A percentile compares a stretch with the other conserved stretches of the same genome.
Conservation (phyloP, 2,329 filamentous ascomycete genomes). For the Penicillium italicum region DNA sequence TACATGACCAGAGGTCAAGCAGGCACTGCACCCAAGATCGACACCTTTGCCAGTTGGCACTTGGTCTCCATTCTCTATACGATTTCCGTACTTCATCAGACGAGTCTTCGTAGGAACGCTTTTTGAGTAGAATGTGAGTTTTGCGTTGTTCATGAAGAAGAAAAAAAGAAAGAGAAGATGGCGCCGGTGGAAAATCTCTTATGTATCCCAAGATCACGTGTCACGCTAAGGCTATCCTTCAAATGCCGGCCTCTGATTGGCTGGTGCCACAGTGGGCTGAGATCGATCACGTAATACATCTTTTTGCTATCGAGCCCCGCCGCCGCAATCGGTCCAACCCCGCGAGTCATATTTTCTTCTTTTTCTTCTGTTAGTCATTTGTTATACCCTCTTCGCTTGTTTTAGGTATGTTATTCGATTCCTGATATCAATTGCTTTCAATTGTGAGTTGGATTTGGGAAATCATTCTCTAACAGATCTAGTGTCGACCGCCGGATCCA, state of each 20-base stretch:
- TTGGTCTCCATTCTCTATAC: slow-evolving; percentile 55
- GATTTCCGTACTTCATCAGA: slow-evolving; percentile 58
- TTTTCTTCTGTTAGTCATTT: slow-evolving; percentile 18
- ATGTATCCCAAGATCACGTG: slow-evolving; percentile 20
- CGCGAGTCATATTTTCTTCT: slow-evolving; percentile 23
- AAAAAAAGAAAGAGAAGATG: slow-evolving; percentile 34
- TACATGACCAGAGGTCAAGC: slow-evolving; percentile 42
- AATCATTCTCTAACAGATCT: slow-evolving; percentile 12
- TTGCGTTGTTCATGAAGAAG: slow-evolving; percentile 56
- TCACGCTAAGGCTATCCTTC: neutral
- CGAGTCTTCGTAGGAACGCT: slow-evolving; percentile 55
- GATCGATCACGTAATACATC: slow-evolving; percentile 11
- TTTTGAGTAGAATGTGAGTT: slow-evolving; percentile 52
- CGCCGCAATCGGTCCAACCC: slow-evolving; percentile 28
- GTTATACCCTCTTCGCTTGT: slow-evolving; percentile 17
- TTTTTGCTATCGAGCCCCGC: slow-evolving; percentile 6
- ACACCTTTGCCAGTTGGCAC: slow-evolving; percentile 37
- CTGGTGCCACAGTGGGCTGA: neutral
- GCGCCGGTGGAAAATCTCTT: slow-evolving; percentile 16
- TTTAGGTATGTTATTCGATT: slow-evolving; percentile 15
- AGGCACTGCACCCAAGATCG: slow-evolving; percentile 59
- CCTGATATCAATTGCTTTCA: slow-evolving; percentile 1
- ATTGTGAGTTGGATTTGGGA: neutral
- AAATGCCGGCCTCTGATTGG: neutral
- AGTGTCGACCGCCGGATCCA: slow-evolving; percentile 28